These are phyloP conservation scores for Alternaria brassicae DNA, from an alignment of 2,329 filamentous ascomycete species.

Conservation along the genomic window DNA sequence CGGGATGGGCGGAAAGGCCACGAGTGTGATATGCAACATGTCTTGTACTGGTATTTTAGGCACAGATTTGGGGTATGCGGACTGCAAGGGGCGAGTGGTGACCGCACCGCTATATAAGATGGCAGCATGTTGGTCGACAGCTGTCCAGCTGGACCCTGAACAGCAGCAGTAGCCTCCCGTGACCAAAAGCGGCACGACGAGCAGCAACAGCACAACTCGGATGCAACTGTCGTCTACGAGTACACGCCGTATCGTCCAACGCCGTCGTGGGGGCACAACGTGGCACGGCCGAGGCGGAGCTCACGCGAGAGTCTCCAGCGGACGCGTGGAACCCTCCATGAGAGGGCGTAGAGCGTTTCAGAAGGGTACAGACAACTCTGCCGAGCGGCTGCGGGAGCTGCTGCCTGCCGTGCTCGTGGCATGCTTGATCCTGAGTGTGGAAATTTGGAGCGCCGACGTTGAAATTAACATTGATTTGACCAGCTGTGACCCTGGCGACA, in stretches of 20 bases:
- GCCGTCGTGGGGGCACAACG: slow-evolving; percentile 22
- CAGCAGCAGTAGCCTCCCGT: neutral
- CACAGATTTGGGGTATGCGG: neutral
- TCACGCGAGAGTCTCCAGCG: slow-evolving; percentile 42
- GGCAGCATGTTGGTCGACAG: neutral
- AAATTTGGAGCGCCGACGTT: slow-evolving; percentile 6
- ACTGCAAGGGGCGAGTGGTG: neutral
- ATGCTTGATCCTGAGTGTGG: slow-evolving; percentile 16
- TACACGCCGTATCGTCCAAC: slow-evolving; percentile 23
- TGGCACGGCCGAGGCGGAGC: slow-evolving; percentile 34
- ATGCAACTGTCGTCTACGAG: slow-evolving; percentile 12
- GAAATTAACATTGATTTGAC: neutral
- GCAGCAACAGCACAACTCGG: slow-evolving; percentile 2
- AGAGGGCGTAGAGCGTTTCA: slow-evolving; percentile 41
- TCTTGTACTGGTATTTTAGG: neutral
- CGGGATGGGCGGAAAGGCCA: slow-evolving; percentile 1
- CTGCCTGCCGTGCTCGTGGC: slow-evolving; percentile 21
- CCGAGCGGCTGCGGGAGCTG: slow-evolving; percentile 29
- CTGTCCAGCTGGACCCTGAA: slow-evolving; percentile 1
- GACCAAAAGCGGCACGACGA: neutral
- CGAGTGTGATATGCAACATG: slow-evolving; percentile 2
- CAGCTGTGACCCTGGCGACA: neutral
- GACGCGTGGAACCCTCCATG: slow-evolving; percentile 39
- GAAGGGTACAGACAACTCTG: slow-evolving; percentile 34
- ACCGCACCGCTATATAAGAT: neutral